These are phyloP conservation scores for Diaporthe australafricana DNA, from an alignment of 2,329 filamentous ascomycete species.

Conservation along the genomic window DNA sequence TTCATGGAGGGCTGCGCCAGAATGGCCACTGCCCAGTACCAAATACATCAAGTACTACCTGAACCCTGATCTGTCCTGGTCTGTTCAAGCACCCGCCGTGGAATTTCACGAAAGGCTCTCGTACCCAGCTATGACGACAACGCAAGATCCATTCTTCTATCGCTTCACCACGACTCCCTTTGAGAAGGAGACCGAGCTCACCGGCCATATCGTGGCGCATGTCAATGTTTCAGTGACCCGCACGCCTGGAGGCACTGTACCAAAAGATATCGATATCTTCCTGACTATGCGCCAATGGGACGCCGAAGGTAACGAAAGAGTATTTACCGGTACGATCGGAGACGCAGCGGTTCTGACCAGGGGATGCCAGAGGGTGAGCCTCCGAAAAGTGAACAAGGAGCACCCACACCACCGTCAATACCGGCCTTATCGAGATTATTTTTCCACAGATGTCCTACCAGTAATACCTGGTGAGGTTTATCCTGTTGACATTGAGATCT, in stretches of 20 bases:
- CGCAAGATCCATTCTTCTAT: slow-evolving; percentile 56
- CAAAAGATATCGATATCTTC: slow-evolving; percentile 68
- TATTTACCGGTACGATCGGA: slow-evolving; percentile 70
- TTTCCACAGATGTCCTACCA: slow-evolving; percentile 61
- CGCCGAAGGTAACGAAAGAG: slow-evolving; percentile 63
- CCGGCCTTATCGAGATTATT: slow-evolving; percentile 66
- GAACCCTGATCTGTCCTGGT: slow-evolving; percentile 49
- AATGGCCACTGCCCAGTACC: slow-evolving; percentile 74
- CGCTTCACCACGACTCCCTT: slow-evolving; percentile 68
- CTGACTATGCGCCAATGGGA: slow-evolving; percentile 68
- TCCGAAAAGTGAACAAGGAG: slow-evolving; percentile 62
- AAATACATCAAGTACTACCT: slow-evolving; percentile 70
- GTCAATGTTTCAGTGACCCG: slow-evolving; percentile 71
- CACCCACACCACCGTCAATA: slow-evolving; percentile 61
- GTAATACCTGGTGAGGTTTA: slow-evolving; percentile 65
- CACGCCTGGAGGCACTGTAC: slow-evolving; percentile 52
- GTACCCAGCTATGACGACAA: slow-evolving; percentile 40
- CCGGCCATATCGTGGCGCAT: slow-evolving; percentile 71
- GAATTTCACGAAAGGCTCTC: not conserved
- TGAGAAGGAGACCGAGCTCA: slow-evolving; percentile 70
- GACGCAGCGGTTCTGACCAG: slow-evolving; percentile 69
- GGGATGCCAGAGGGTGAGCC: slow-evolving; percentile 67
- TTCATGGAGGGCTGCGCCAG: slow-evolving; percentile 62
- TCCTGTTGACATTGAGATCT: slow-evolving; percentile 67
- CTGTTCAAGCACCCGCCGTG: slow-evolving; percentile 47